phyloP scores from a whole-genome alignment of 352 stramenopile genomes.

The Globisporangium yorkense region DNA sequence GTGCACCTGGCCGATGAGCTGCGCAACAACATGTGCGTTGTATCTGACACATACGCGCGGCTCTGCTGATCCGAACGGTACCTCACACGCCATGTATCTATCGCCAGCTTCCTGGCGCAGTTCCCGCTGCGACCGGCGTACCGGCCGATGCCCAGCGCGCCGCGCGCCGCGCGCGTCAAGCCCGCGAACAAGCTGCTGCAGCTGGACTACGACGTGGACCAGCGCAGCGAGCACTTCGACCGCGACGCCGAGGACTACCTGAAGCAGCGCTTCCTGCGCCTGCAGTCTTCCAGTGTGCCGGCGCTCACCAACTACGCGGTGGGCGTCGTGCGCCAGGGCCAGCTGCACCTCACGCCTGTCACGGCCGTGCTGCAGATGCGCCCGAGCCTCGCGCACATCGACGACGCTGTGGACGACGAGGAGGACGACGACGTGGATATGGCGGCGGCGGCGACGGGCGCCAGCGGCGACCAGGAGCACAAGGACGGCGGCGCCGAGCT shows the following conservation, averaged over 20 bases:
- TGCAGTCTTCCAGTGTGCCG: conserved; percentile 59
- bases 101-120: conserved; percentile 60
- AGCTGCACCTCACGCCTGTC: conserved; percentile 76
- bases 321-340: conserved; percentile 71
- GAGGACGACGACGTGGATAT: conserved; percentile 39
- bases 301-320: conserved; percentile 76
- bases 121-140: conserved; percentile 78
- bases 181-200: conserved; percentile 70
- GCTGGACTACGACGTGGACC: conserved; percentile 71
- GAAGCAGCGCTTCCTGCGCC: conserved; percentile 60
- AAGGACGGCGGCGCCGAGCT: conserved; percentile 41
- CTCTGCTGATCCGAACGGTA: neutral
- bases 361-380: conserved; percentile 75
- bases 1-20: conserved; percentile 73
- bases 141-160: conserved; percentile 58
- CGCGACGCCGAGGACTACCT: conserved; percentile 75
- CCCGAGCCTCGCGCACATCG: conserved; percentile 69
- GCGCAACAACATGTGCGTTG: conserved; percentile 55
- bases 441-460: conserved; percentile 10
- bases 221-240: conserved; percentile 70
- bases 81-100: neutral
- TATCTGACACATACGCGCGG: neutral
- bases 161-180: conserved; percentile 59
- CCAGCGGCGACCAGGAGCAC: conserved; percentile 28
- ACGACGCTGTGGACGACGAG: conserved; percentile 66